Evolutionary conservation across 768 basidiomycete species (phyloP), one percentile per base, ranked within the genome.

Genomic region (Tylopilus vinaceipallidus): DNA sequence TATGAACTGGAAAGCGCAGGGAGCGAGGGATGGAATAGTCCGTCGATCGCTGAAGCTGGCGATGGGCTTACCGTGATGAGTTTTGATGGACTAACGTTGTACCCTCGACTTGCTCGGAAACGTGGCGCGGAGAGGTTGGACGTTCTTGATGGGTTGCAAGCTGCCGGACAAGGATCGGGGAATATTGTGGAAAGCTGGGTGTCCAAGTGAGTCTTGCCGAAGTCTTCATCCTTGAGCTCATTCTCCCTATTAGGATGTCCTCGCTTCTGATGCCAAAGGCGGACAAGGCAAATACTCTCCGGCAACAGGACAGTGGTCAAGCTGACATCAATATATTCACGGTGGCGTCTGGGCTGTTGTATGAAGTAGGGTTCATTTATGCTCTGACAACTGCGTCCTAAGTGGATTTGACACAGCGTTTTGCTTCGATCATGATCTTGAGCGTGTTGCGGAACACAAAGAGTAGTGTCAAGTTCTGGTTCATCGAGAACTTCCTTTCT

Each of bases 261-360:
- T 79, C 76, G 10, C 54, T 82, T 22, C 78, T 78, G 61, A 69
- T 30, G 17, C 49, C 54, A 49, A 63, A 70, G 50, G 39, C 43
- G 12, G 60, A 59, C n/a, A 24, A 43, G 24, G 53, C 56, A 1
- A 56, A 53, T 30, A 58, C 47, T 42, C 29, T 62, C 16, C 54
- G 56, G 8, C 70, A 72, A 39, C 65, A 52, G 36, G 55, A 48
- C 6, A 48, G 64, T 32, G 62, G 69, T 32, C 87, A 91, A 57
- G 94, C 95, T 7, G 91, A 97, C 27, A 97, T 98, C 71, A 98
- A 99, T 61, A 95, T 99, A 56, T 98, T 99, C 70, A 99, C 97
- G 0, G 95, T 99, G 16, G 97, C 97, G 7, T 98, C 97, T 1
- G 97, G 97, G 0, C 70, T 95, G 44, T 75, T 99, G 2, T 99